Evolutionary conservation across 1,284 basidiomycete genomes (phyloP).

Genomic region (Ganoderma meredithae): DNA sequence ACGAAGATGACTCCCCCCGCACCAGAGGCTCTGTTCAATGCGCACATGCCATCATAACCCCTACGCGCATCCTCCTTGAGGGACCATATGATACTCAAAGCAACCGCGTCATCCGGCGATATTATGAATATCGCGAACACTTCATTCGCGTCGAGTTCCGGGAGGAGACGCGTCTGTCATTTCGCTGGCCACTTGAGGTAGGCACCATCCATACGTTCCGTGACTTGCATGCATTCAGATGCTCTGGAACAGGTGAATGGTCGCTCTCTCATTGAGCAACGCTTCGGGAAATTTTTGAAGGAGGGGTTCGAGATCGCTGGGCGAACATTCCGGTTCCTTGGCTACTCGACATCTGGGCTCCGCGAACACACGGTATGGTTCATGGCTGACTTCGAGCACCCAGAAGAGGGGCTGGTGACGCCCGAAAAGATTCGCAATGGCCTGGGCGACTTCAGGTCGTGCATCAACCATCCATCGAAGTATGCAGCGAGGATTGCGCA

Average conservation of each 20-base stretch:
- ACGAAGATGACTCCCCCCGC: slow-evolving; percentile 4
- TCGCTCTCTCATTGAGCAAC: slow-evolving; percentile 58
- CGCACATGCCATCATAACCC: slow-evolving; percentile 73
- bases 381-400: slow-evolving; percentile 63
- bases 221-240: background rate
- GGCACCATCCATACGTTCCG: background rate
- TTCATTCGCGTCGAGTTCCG: slow-evolving; percentile 82
- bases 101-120: slow-evolving; percentile 68
- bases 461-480: slow-evolving; percentile 72
- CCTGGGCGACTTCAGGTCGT: slow-evolving; percentile 68
- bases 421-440: slow-evolving; percentile 63
- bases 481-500: slow-evolving; percentile 84
- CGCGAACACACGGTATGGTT: slow-evolving; percentile 81
- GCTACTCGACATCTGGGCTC: slow-evolving; percentile 76
- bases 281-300: slow-evolving; percentile 69
- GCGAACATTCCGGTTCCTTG: slow-evolving; percentile 73
- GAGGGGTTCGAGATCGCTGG: slow-evolving; percentile 73
- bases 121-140: slow-evolving; percentile 60
- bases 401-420: slow-evolving; percentile 51
- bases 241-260: slow-evolving; percentile 53
- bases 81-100: slow-evolving; percentile 76
- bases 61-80: slow-evolving; percentile 71
- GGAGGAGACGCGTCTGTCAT: slow-evolving; percentile 75
- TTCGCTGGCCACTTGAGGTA: slow-evolving; percentile 68
- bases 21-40: slow-evolving; percentile 52